Base-by-base conservation (phyloP, 164 flowering plant species). In the Piper betle region DNA sequence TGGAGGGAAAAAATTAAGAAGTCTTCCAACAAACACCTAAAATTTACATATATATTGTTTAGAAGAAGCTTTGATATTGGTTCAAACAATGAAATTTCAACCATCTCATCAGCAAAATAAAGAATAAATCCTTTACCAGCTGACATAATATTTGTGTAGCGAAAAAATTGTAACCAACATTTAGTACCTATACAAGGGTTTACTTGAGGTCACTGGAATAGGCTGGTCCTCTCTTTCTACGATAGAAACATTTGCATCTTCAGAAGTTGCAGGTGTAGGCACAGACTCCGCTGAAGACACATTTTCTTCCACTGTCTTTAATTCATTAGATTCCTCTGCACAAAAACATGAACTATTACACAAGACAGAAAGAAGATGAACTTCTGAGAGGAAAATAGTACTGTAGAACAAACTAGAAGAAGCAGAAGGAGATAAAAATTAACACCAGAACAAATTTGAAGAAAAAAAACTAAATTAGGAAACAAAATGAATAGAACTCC, bases 181-280 rank as follows among this genome's bases (percentile, higher is more conserved):
- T 46, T 15, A 15, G 50, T 63, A 82, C 97, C 97, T 87, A 77
- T 81, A 87, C 69, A 80, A 85, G 39, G 90, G 90, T 73, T 75
- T 84, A 64, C 75, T 17, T 4, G 72, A 5, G 55, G 75, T 12
- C 13, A 40, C 65, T 19, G 64, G 64, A 7, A 70, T 37, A 39
- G 33, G 66, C 63, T 69, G 68, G 46, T 54, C 59, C 39, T 71
- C 39, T 53, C 52, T 20, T 33, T 54, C 74, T 42, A 74, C 73
- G 60, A 70, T 70, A 69, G 71, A 65, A 59, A 64, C 70, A 64
- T 68, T 55, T 38, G 61, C 66, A 54, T 73, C 20, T 41, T 38
- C 66, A 57, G 66, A 25, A 8, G 61, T 39, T 53, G 25, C 63
- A 18, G 66, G 39, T 39, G 63, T 43, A 53, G 77, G 37, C 19